These are phyloP conservation scores for Myriangium duriaei DNA, from an alignment of 2,329 filamentous ascomycete species.

Conservation along the genomic window DNA sequence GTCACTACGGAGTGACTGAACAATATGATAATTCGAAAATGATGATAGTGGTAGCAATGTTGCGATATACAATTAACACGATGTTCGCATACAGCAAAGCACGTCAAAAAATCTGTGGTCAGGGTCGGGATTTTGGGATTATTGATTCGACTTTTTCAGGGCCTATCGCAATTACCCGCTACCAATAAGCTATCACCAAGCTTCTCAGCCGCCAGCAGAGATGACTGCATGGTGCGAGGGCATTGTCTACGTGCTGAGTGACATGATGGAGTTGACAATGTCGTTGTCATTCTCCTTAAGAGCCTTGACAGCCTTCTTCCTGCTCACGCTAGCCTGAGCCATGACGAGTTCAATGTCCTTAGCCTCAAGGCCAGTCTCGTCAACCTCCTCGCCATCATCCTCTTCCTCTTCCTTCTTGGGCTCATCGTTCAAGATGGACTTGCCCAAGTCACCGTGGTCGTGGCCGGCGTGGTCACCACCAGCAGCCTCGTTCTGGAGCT, in stretches of 20 bases:
- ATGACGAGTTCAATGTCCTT: constrained; percentile 99
- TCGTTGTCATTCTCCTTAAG: constrained; percentile 99
- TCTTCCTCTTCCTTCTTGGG: constrained; percentile 63
- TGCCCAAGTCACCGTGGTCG: constrained; percentile 66
- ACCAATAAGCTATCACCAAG: no score
- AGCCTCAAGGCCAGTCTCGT: constrained; percentile 85
- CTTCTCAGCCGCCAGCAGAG: no score
- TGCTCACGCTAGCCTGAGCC: constrained; percentile 90
- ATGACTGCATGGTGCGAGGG: no score
- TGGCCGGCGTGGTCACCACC: constrained; percentile 58
- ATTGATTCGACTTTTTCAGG: no score
- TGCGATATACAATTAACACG: no score
- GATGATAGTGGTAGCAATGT: no score
- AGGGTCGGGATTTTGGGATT: no score
- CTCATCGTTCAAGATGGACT: constrained; percentile 46
- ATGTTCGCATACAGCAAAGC: no score
- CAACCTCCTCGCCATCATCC: constrained; percentile 90
- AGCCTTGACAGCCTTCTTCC: constrained; percentile 98
- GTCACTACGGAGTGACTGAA: no score
- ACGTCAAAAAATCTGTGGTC: no score
- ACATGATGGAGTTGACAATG: constrained; percentile 99
- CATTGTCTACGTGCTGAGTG: constrained; percentile 47
- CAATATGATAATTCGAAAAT: no score
- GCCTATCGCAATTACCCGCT: no score
- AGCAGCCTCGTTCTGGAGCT: constrained; percentile 68